Evolutionary conservation across 768 basidiomycete genomes (phyloP).

Genomic region (Psilocybe subaeruginosa): DNA sequence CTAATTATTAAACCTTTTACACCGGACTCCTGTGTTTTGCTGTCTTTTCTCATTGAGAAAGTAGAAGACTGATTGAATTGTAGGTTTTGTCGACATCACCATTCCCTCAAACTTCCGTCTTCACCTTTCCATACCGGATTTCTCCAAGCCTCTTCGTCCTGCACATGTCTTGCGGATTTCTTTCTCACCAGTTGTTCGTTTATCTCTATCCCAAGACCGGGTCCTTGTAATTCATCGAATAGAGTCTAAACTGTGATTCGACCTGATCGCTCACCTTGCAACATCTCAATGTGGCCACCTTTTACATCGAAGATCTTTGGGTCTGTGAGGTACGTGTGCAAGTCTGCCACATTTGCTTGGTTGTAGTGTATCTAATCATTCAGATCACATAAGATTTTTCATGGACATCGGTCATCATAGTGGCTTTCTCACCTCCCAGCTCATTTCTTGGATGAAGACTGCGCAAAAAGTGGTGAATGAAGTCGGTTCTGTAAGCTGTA

Average conservation of each 20-base stretch:
- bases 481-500: not conserved
- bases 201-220: conserved; percentile 64
- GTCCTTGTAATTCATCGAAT: conserved; percentile 31
- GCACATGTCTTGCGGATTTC: conserved; percentile 34
- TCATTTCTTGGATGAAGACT: conserved; percentile 72
- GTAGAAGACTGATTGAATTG: no score
- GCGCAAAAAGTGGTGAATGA: conserved; percentile 4
- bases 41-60: not conserved
- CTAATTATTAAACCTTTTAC: conserved; percentile 21
- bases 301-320: conserved; percentile 55
- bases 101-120: conserved; percentile 58
- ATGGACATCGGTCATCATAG: not conserved
- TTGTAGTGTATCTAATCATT: conserved; percentile 64
- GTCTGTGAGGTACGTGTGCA: conserved; percentile 60
- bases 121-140: conserved; percentile 59
- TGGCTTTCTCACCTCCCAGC: conserved; percentile 46
- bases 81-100: conserved; percentile 33
- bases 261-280: conserved; percentile 27
- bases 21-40: conserved; percentile 3
- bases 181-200: conserved; percentile 57
- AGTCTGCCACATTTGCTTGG: conserved; percentile 48
- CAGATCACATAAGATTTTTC: not conserved
- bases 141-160: conserved; percentile 50
- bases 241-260: not conserved
- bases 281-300: conserved; percentile 51